Percentiles rank a stretch among this genome's conserved stretches.
These are phyloP conservation scores for Aspergillus sp. DNA, from an alignment of 2,329 filamentous ascomycete species.

Conservation along the genomic window DNA sequence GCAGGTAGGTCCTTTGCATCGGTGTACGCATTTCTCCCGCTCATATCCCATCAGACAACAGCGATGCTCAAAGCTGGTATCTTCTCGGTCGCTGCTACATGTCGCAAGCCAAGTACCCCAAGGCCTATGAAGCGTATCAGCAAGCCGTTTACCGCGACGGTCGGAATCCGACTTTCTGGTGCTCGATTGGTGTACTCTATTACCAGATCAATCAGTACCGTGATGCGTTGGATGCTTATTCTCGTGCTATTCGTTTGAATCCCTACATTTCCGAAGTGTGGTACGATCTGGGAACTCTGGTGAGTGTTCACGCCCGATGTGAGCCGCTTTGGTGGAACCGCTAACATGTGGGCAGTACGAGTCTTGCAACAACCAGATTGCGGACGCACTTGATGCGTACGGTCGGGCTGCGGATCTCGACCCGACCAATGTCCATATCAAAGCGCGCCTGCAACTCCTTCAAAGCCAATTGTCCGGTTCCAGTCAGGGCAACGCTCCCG, in stretches of 20 bases:
- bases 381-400: conserved; percentile 93
- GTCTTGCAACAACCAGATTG: conserved; percentile 98
- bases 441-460: conserved; percentile 85
- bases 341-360: conserved; percentile 68
- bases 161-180: conserved; percentile 98
- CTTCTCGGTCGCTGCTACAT: conserved; percentile 97
- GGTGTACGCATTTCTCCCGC: neutral
- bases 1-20: conserved; percentile 65
- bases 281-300: conserved; percentile 95
- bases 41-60: conserved; percentile 66
- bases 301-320: conserved; percentile 54
- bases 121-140: conserved; percentile 97
- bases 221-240: conserved; percentile 96
- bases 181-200: conserved; percentile 96
- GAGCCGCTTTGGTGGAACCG: neutral
- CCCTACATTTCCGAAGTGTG: conserved; percentile 98
- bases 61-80: conserved; percentile 98
- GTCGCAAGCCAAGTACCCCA: conserved; percentile 98
- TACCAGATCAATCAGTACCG: conserved; percentile 99
- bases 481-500: conserved; percentile 74
- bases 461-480: conserved; percentile 72
- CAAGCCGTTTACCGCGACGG: conserved; percentile 98
- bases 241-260: conserved; percentile 91
- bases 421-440: conserved; percentile 91
- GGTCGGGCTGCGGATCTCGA: conserved; percentile 92